Evolutionary conservation across 108 stramenopile genomes (phyloP).

Genomic region (Pseudonitzschia multistriata): DNA sequence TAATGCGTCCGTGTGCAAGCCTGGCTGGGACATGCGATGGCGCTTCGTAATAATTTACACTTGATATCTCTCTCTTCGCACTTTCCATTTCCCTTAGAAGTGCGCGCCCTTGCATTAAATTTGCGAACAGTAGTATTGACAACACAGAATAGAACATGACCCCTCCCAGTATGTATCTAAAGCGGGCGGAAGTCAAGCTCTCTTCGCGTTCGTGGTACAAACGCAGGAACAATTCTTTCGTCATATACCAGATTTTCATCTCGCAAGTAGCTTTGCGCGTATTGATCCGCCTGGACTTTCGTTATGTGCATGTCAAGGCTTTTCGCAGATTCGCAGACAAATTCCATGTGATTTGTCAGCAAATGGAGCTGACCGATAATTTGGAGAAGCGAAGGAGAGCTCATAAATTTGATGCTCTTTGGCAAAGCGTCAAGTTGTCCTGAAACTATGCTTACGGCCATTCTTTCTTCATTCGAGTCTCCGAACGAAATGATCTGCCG

Average conservation of each 20-base stretch:
- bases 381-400: constrained; percentile 63
- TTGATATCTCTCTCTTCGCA: not conserved
- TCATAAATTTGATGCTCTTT: constrained; percentile 83
- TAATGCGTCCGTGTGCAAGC: not conserved
- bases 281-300: constrained; percentile 67
- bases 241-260: constrained; percentile 23
- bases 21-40: not conserved
- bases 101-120: not conserved
- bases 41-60: not conserved
- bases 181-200: not conserved
- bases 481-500: constrained; percentile 86
- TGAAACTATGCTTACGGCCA: constrained; percentile 84
- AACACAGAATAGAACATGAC: no score
- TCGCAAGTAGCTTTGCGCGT: constrained; percentile 57
- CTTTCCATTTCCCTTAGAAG: not conserved
- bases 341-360: constrained; percentile 81
- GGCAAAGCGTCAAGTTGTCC: constrained; percentile 67
- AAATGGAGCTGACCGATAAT: constrained; percentile 82
- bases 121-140: not conserved
- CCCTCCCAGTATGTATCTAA: not conserved
- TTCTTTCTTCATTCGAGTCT: constrained; percentile 84
- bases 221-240: constrained; percentile 18
- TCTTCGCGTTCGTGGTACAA: constrained; percentile 17
- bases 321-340: constrained; percentile 50
- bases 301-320: constrained; percentile 79